Base-by-base conservation (phyloP, 2,329 filamentous ascomycete species). In the Daldinia sp. region DNA sequence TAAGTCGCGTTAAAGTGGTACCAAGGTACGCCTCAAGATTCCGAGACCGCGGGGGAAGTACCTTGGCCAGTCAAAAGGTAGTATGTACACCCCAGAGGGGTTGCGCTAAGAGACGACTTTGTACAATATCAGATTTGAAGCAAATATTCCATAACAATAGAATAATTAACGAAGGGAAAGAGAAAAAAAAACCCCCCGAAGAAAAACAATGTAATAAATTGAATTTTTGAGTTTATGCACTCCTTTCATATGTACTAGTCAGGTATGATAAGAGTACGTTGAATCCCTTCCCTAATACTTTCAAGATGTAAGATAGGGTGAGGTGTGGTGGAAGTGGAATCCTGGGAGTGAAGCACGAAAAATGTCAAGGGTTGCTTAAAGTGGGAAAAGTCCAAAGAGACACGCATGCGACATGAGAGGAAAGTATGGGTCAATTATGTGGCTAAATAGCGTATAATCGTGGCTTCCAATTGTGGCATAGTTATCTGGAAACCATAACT, bases 1-100 rank as follows among this genome's bases (percentile, higher is more conserved):
- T 13, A 61, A 67, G 58, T 67, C 64, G 64, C 64, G 61, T 64
- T 54, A 34, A 54, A 49, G 49, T 57, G 63, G 59, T 63, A 66
- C 55, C 11, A 30, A 58, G 47, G 13, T 58, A 58, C 56, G 11
- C 39, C 21, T 4, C 37, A 23, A 63, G 35, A 50, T 43, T 41
- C 11, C 30, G 3, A 51, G 30, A 32, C 19, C 19, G 17, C 43
- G 48, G 58, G 54, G 62, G 62, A 54, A 50, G 47, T n/a, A n/a
- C 13, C n/a, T 41, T 43, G 17, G 37, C 13, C 29, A 35, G 23
- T 13, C 17, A 17, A 32, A 30, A 19, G 1, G 15, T 35, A 35
- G n/a, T 35, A 35, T 1, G 19, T 5, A 2, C 8, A 39, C 35
- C 15, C 35, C 8, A n/a, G n/a, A n/a, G 9, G 35, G n/a, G 35